Percentiles rank a stretch among this genome's conserved stretches.
Evolutionary conservation across 768 basidiomycete species (phyloP).

Genomic region (Podaxis pistillaris): DNA sequence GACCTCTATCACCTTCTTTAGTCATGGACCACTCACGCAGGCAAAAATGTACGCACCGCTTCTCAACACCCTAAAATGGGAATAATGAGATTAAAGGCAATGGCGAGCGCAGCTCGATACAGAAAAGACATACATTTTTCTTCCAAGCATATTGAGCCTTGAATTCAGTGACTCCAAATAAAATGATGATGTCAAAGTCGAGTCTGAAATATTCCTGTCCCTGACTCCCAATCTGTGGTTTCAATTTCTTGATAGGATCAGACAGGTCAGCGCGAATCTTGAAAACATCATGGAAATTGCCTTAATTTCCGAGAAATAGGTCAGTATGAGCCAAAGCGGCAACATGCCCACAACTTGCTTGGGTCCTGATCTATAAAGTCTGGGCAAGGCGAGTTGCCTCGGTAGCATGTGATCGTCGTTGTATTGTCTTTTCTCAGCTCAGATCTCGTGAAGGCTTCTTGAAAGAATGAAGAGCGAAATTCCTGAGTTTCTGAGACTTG

Average conservation of each 20-base stretch:
- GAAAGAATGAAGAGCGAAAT: constrained; percentile 18
- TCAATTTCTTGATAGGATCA: constrained; percentile 8
- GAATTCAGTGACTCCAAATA: constrained; percentile 45
- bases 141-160: constrained; percentile 45
- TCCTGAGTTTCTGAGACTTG: constrained; percentile 23
- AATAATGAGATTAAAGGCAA: neutral
- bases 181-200: constrained; percentile 38
- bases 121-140: constrained; percentile 29
- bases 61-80: constrained; percentile 19
- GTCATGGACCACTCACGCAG: neutral
- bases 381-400: constrained; percentile 19
- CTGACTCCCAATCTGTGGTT: neutral
- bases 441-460: constrained; percentile 5
- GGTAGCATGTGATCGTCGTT: constrained; percentile 21
- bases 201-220: constrained; percentile 21
- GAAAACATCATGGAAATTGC: constrained; percentile 21
- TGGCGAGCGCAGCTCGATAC: neutral
- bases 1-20: neutral
- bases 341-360: constrained; percentile 8
- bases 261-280: constrained; percentile 22
- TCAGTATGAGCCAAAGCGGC: neutral
- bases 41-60: constrained; percentile 12
- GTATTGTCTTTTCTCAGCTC: constrained; percentile 12
- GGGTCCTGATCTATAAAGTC: constrained; percentile 23
- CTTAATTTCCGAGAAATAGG: neutral